phyloP scores from a whole-genome alignment of 2,329 filamentous ascomycete genomes.

The Microcyclospora tardicrescens region DNA sequence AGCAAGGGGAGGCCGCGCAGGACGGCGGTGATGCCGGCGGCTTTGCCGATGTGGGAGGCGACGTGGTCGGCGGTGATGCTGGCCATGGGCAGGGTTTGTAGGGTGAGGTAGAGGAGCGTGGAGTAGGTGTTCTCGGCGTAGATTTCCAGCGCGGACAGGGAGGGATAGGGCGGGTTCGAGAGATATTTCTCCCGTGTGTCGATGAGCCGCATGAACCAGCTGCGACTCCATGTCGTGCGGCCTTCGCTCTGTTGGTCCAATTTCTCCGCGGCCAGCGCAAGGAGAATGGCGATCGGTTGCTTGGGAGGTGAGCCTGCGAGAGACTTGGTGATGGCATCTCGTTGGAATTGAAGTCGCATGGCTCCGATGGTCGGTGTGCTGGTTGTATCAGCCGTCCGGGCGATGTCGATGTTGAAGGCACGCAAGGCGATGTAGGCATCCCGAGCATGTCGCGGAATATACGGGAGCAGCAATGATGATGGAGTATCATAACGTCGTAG shows the following conservation, averaged over 20 bases:
- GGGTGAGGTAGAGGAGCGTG: constrained; percentile 75
- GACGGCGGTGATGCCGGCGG: constrained; percentile 73
- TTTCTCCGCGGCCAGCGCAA: constrained; percentile 58
- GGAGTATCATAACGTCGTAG: constrained; percentile 74
- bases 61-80: constrained; percentile 84
- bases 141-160: constrained; percentile 59
- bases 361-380: constrained; percentile 76
- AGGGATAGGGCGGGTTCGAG: constrained; percentile 68
- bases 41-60: constrained; percentile 90
- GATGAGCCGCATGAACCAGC: constrained; percentile 56
- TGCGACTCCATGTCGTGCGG: constrained; percentile 39
- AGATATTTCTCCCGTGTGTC: constrained; percentile 71
- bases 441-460: constrained; percentile 60
- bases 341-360: constrained; percentile 92
- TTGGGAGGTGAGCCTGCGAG: constrained; percentile 69
- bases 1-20: constrained; percentile 78
- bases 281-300: constrained; percentile 78
- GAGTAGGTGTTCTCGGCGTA: constrained; percentile 95
- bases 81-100: constrained; percentile 65
- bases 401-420: constrained; percentile 84
- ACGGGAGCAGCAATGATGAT: constrained; percentile 72
- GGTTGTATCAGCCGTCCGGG: constrained; percentile 77
- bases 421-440: constrained; percentile 84
- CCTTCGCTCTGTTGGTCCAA: constrained; percentile 36
- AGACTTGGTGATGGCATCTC: constrained; percentile 66